Conservation (phyloP, 108 stramenopile genomes). For the Schizochytrium sp. region DNA sequence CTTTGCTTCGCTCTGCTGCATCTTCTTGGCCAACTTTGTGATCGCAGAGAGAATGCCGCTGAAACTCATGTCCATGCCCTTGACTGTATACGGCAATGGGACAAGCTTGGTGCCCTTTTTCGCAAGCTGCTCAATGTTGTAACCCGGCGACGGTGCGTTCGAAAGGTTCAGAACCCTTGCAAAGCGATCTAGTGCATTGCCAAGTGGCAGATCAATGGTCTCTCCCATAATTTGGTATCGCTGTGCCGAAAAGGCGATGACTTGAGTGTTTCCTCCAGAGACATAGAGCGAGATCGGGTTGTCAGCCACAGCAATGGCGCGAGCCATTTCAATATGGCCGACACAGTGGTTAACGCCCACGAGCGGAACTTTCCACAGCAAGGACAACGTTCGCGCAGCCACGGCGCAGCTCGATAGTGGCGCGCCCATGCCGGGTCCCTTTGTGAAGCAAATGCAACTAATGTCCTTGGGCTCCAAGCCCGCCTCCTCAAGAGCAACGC, state of each 20-base stretch:
- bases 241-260: slow-evolving; percentile 75
- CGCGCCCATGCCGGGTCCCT: slow-evolving; percentile 99
- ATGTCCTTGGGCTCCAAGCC: slow-evolving; percentile 42
- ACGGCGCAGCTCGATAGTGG: slow-evolving; percentile 85
- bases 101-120: slow-evolving; percentile 36
- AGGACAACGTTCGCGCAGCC: slow-evolving; percentile 64
- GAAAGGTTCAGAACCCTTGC: slow-evolving; percentile 80
- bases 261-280: slow-evolving; percentile 95
- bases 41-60: slow-evolving; percentile 54
- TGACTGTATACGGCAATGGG: slow-evolving; percentile 91
- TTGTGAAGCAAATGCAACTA: slow-evolving; percentile 65
- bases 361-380: slow-evolving; percentile 80
- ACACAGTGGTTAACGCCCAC: slow-evolving; percentile 97
- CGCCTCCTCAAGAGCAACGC: slow-evolving; percentile 74
- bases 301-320: slow-evolving; percentile 66
- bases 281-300: slow-evolving; percentile 96
- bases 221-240: slow-evolving; percentile 97
- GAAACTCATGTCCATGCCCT: slow-evolving; percentile 98
- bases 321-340: slow-evolving; percentile 99
- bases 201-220: slow-evolving; percentile 99
- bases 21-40: slow-evolving; percentile 35
- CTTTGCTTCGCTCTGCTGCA: background rate
- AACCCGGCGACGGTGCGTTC: slow-evolving; percentile 95
- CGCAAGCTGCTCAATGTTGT: slow-evolving; percentile 94
- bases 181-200: slow-evolving; percentile 97